A percentile compares a stretch with the other conserved stretches of the same genome.
Evolutionary conservation across 2,329 filamentous ascomycete genomes (phyloP).

Genomic region (Penicillium sp.): DNA sequence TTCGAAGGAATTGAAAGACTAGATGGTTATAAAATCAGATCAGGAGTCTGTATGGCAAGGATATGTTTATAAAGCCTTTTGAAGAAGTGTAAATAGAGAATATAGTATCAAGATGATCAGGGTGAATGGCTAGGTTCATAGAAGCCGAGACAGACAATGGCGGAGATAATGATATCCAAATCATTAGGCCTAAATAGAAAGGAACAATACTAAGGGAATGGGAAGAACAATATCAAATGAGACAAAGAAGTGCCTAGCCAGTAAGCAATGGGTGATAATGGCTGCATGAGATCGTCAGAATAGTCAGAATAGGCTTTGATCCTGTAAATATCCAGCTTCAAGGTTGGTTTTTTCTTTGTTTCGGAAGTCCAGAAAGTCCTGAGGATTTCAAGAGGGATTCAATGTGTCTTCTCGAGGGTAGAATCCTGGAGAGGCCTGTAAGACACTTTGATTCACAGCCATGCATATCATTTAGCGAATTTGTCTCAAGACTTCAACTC

Average conservation of each 20-base stretch:
- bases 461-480: too few relatives aligned
- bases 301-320: neutral
- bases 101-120: neutral
- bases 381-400: neutral
- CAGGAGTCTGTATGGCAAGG: neutral
- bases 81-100: neutral
- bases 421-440: too few relatives aligned
- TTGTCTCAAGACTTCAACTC: too few relatives aligned
- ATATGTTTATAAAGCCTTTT: neutral
- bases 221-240: conserved; percentile 28
- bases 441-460: too few relatives aligned
- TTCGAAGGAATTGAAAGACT: conserved; percentile 7
- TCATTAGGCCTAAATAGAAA: neutral
- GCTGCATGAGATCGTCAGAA: conserved; percentile 2
- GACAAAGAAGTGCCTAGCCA: conserved; percentile 1
- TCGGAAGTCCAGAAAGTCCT: neutral
- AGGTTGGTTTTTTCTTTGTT: conserved; percentile 1
- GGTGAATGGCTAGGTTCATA: conserved; percentile 9
- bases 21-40: neutral
- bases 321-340: neutral
- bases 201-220: conserved; percentile 26
- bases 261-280: neutral
- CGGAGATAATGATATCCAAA: neutral
- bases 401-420: too few relatives aligned
- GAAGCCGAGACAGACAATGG: conserved; percentile 33